Evolutionary conservation across 371 early-diverging fungal species (phyloP).

Genomic region (Chytridium lagenaria): DNA sequence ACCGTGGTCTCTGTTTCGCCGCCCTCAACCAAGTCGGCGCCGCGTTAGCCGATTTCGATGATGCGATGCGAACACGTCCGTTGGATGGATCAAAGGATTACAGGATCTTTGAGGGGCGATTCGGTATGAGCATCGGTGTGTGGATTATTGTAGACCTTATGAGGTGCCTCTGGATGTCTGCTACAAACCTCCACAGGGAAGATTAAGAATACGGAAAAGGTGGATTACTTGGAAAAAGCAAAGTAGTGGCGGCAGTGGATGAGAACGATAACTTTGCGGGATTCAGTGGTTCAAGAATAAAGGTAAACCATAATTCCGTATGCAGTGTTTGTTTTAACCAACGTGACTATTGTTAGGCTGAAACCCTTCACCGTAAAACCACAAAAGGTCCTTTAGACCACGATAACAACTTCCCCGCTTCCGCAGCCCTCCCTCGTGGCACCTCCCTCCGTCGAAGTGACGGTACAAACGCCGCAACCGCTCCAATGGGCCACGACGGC

Average conservation of each 20-base stretch:
- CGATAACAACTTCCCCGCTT: slow-evolving; percentile 15
- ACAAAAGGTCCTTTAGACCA: slow-evolving; percentile 29
- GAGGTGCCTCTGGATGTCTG: slow-evolving; percentile 49
- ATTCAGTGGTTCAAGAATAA: slow-evolving; percentile 56
- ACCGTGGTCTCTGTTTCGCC: slow-evolving; percentile 84
- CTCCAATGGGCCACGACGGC: neutral
- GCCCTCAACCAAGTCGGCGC: slow-evolving; percentile 75
- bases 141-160: slow-evolving; percentile 31
- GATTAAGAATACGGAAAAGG: slow-evolving; percentile 75
- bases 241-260: slow-evolving; percentile 73
- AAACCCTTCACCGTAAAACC: slow-evolving; percentile 7
- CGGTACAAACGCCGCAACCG: neutral
- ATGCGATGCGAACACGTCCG: slow-evolving; percentile 55
- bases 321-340: too few relatives aligned
- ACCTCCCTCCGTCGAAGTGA: neutral
- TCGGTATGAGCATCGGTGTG: slow-evolving; percentile 39
- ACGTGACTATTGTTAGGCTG: slow-evolving; percentile 1
- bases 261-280: slow-evolving; percentile 67
- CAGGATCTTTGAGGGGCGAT: slow-evolving; percentile 37
- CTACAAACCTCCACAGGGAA: slow-evolving; percentile 84
- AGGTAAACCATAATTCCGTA: too few relatives aligned
- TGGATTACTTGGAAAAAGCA: slow-evolving; percentile 75
- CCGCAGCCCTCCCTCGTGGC: neutral
- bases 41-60: slow-evolving; percentile 77
- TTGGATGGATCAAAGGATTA: slow-evolving; percentile 29